Percentiles rank a stretch among this genome's conserved stretches.
phyloP scores from a whole-genome alignment of 2,329 filamentous ascomycete genomes.

The Epichloe amarillans region DNA sequence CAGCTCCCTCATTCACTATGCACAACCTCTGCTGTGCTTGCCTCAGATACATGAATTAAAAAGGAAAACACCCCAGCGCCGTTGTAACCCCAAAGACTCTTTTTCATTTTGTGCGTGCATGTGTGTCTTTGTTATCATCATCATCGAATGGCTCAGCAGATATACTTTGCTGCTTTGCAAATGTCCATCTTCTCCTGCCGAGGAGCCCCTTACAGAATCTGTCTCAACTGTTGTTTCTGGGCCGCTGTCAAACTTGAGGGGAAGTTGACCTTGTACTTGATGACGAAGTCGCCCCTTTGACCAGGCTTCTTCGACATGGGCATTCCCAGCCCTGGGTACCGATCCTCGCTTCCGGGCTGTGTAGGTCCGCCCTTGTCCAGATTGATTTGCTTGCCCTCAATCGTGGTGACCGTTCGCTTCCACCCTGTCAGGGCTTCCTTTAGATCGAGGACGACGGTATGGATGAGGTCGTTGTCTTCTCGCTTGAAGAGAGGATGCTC shows the following conservation, averaged over 20 bases:
- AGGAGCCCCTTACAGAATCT: slow-evolving; percentile 48
- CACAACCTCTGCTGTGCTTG: neutral
- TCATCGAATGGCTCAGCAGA: slow-evolving; percentile 2
- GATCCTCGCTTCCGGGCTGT: slow-evolving; percentile 67
- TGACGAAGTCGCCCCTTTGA: slow-evolving; percentile 79
- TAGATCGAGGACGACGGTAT: slow-evolving; percentile 67
- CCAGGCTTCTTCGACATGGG: slow-evolving; percentile 80
- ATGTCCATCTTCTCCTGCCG: neutral
- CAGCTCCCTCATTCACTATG: neutral
- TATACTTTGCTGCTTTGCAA: neutral
- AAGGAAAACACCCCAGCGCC: neutral
- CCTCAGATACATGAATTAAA: neutral
- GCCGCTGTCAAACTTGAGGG: slow-evolving; percentile 59
- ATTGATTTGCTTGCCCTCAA: slow-evolving; percentile 75
- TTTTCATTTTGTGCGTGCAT: neutral
- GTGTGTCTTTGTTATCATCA: neutral
- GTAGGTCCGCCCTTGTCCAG: slow-evolving; percentile 76
- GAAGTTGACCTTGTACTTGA: slow-evolving; percentile 89
- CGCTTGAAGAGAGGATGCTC: slow-evolving; percentile 71
- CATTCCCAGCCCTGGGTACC: slow-evolving; percentile 83
- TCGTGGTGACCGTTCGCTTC: slow-evolving; percentile 82
- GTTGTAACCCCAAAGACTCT: neutral
- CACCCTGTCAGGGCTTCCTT: slow-evolving; percentile 94
- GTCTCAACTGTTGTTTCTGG: slow-evolving; percentile 71
- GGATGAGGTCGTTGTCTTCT: slow-evolving; percentile 75